Base-by-base conservation (phyloP, 805 yeast genomes). In the Cyberlindnera euphorbiiphila region DNA sequence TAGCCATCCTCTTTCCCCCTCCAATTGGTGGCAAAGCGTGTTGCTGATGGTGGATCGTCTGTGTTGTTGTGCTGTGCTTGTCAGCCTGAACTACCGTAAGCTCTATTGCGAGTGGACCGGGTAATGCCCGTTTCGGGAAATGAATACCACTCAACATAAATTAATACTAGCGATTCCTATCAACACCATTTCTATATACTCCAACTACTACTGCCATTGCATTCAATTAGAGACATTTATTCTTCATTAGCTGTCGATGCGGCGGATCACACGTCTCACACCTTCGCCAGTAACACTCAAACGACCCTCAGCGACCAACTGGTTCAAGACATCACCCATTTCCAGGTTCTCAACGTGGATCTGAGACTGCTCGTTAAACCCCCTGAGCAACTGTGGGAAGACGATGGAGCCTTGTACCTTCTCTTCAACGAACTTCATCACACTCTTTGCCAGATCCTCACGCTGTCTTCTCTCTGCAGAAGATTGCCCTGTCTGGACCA, bases 401-500 rank as follows among this genome's bases (percentile, higher is more conserved):
- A 77, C 57, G 30, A 85, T 71, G 11, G 74, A 62, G 21, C 66
- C 71, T 16, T 71, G 68, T 20, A 62, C 57, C 18, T 32, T 30
- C 15, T 68, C 74, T 22, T 74, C 78, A 11, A 87, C 59, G 26
- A 78, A 62, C 19, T 64, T 62, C 43, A 80, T 50, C 5, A 88
- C 66, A 45, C 76, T 85, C 41, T 77, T 74, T 11, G 76, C 69
- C 46, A 85, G 66, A 55, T 85, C 95, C 47, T 82, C 86, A 50
- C 78, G 81, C 57, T 81, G 59, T 51, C 78, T 73, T 60, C 96
- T 72, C 60, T 89, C 95, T 4, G 91, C 85, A 2, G 85, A 72
- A 0, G 96, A 85, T 32, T 89, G 88, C 32, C 98, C 98, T 0
- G 98, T 93, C 64, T 91, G 97, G 20, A 93, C 89, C 58, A 93